Evolutionary conservation across 2,329 filamentous ascomycete species (phyloP).

Genomic region (Coleophoma cylindrospora): DNA sequence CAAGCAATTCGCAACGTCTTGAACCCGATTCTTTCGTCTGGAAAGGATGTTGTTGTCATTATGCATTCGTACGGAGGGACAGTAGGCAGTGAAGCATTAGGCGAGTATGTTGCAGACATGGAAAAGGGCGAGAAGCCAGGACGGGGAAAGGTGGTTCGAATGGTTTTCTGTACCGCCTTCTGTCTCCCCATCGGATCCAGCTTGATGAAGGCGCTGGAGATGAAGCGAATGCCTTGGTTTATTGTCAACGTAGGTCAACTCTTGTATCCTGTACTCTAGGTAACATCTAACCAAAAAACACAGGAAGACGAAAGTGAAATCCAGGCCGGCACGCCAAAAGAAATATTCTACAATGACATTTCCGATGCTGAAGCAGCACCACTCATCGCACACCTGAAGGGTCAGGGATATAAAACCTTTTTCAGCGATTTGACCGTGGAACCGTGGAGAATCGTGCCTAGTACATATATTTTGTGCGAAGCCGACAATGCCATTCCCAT

Average conservation of each 20-base stretch:
- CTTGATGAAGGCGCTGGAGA: slow-evolving; percentile 8
- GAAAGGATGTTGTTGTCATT: slow-evolving; percentile 32
- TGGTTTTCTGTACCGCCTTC: slow-evolving; percentile 14
- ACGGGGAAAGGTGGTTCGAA: slow-evolving; percentile 27
- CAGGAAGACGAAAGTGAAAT: slow-evolving; percentile 7
- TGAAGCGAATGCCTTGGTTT: slow-evolving; percentile 11
- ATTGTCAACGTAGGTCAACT: slow-evolving; percentile 5
- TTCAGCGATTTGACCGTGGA: slow-evolving; percentile 23
- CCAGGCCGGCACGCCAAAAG: slow-evolving; percentile 8
- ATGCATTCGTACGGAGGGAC: slow-evolving; percentile 35
- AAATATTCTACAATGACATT: slow-evolving; percentile 32
- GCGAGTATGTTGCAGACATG: slow-evolving; percentile 18
- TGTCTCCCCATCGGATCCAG: slow-evolving; percentile 10
- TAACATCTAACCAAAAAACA: too few species aligned
- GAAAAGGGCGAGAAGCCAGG: slow-evolving; percentile 27
- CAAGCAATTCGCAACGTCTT: slow-evolving; percentile 30
- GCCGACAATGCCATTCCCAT: slow-evolving; percentile 31
- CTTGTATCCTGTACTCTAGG: neutral
- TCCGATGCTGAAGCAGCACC: slow-evolving; percentile 13
- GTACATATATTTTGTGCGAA: slow-evolving; percentile 34
- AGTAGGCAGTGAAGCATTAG: slow-evolving; percentile 27
- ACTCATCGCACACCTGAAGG: slow-evolving; percentile 15
- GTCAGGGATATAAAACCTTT: slow-evolving; percentile 23
- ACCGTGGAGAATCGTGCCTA: slow-evolving; percentile 32
- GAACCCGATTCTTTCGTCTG: slow-evolving; percentile 28